Conservation (phyloP, 208 protist genomes). For the Phytomonas francai region DNA sequence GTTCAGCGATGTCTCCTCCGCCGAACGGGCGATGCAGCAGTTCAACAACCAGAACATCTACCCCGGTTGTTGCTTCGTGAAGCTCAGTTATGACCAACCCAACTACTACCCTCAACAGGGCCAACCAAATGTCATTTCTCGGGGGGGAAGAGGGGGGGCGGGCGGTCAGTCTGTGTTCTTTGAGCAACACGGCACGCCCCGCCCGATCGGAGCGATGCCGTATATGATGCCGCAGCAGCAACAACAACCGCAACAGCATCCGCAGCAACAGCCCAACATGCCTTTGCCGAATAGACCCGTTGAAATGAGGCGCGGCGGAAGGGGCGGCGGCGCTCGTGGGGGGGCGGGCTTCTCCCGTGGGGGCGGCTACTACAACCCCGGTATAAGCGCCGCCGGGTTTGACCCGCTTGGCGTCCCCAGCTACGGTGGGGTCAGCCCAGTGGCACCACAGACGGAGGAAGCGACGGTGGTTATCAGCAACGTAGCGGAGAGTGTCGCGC, state of each 20-base stretch:
- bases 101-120: neutral
- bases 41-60: conserved; percentile 82
- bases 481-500: conserved; percentile 48
- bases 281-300: neutral
- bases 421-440: neutral
- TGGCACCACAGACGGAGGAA: conserved; percentile 15
- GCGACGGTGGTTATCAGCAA: conserved; percentile 59
- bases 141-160: conserved; percentile 18
- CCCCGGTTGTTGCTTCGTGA: conserved; percentile 76
- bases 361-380: conserved; percentile 8
- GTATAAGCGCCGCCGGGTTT: conserved; percentile 7
- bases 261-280: conserved; percentile 7
- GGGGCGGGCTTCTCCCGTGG: conserved; percentile 3
- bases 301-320: conserved; percentile 10
- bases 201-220: conserved; percentile 17
- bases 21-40: conserved; percentile 47
- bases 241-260: conserved; percentile 12
- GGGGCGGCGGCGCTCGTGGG: conserved; percentile 15
- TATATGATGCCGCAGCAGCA: conserved; percentile 9
- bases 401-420: conserved; percentile 12
- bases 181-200: neutral
- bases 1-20: conserved; percentile 44
- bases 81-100: conserved; percentile 22
- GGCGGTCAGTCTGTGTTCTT: neutral
- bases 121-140: neutral